phyloP scores from a whole-genome alignment of 805 yeast genomes.

The Candida succiphila region DNA sequence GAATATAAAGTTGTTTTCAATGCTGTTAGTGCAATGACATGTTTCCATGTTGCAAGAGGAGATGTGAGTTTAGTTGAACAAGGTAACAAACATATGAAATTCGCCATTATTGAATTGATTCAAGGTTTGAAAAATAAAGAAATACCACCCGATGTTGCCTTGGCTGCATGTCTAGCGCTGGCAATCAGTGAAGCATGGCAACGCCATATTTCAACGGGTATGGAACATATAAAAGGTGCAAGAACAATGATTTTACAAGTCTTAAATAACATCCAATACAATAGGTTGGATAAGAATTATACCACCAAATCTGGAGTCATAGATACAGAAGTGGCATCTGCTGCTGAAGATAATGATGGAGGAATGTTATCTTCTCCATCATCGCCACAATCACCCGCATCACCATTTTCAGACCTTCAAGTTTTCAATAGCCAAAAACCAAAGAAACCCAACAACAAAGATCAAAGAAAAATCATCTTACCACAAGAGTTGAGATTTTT shows the following conservation, averaged over 20 bases:
- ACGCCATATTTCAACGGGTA: constrained; percentile 55
- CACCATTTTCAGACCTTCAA: not conserved
- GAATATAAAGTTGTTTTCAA: constrained; percentile 47
- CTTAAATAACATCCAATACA: constrained; percentile 8
- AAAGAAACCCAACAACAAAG: constrained; percentile 9
- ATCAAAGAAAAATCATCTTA: no score
- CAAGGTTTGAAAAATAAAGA: constrained; percentile 37
- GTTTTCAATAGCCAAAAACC: not conserved
- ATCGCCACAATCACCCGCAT: not conserved
- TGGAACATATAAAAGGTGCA: constrained; percentile 62
- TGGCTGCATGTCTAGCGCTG: constrained; percentile 52
- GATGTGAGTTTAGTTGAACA: constrained; percentile 33
- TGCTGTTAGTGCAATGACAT: constrained; percentile 58
- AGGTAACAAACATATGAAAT: constrained; percentile 50
- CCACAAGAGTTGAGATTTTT: constrained; percentile 40
- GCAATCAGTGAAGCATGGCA: constrained; percentile 67
- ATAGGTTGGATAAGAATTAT: not conserved
- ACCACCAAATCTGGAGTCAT: no score
- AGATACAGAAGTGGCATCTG: not conserved
- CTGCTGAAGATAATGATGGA: constrained; percentile 1
- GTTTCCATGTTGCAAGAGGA: constrained; percentile 45
- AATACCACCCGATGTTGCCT: constrained; percentile 54
- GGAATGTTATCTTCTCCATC: not conserved
- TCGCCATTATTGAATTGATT: constrained; percentile 49
- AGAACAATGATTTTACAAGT: constrained; percentile 47